Evolutionary conservation across 192 early-diverging fungal species (phyloP), one percentile per base, ranked within the genome.

Genomic region (Pecoramyces ruminantium): DNA sequence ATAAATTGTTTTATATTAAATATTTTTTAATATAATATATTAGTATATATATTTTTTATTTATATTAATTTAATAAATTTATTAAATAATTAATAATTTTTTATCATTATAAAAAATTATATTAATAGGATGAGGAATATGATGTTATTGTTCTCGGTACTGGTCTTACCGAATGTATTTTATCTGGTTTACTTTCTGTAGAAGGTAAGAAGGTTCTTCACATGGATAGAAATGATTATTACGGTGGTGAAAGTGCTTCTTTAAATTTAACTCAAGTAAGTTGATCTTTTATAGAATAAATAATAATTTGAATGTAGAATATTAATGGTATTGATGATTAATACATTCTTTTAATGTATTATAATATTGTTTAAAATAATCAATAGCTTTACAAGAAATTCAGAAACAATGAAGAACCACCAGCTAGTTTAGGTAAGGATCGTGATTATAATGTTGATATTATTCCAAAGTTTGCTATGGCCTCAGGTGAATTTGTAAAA

Each of bases 401-500:
- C 87, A 90, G 93, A 29, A 42, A 85, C 79, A 88, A 86, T 13
- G 85, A 84, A 28, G 79, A 82, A 28, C 83, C 89, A 42, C 88
- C 93, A 18, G 81, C 80, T 30, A 29, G 27, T 28, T 87, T 89
- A 78, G 90, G 90, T 42, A 84, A 86, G 29, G 90, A 91, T 85
- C 86, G 96, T 80, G 97, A 98, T 88, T 99, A 93, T 87, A 96
- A 95, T 87, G 92, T 99, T 79, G 98, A 99, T 86, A 87, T 98
- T 84, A 97, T 99, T 79, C 98, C 98, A 81, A 99, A 99, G 89
- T 99, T 99, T 87, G 94, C 97, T 88, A 98, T 99, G 97, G 96
- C 95, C 30, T 96, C 94, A 79, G 98, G 97, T 79, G 97, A 97
- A 85, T 94, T 99, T 83, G 94, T 98, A 82, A 94, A 93, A 83